Evolutionary conservation across 805 yeast genomes (phyloP).

Genomic region (Ogataea trehaloabstinens): DNA sequence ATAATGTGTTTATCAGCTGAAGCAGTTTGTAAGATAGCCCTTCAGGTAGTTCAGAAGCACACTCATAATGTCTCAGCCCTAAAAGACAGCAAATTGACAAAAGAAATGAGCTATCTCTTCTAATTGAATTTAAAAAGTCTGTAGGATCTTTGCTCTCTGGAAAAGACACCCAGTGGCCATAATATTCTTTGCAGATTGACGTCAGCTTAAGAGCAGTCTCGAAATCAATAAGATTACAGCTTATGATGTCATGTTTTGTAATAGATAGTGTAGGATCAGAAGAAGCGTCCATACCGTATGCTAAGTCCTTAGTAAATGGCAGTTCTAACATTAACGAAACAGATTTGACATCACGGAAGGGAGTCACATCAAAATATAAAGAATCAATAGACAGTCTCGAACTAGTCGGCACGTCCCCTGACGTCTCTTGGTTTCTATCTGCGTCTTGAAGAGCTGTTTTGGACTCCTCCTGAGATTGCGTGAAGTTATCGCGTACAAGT

Average conservation of each 20-base stretch:
- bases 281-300: constrained; percentile 16
- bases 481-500: neutral
- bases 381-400: constrained; percentile 6
- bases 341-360: constrained; percentile 23
- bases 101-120: constrained; percentile 53
- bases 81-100: constrained; percentile 61
- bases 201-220: constrained; percentile 46
- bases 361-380: constrained; percentile 21
- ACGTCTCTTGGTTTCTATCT: too few relatives aligned
- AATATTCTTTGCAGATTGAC: constrained; percentile 51
- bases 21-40: constrained; percentile 38
- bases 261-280: constrained; percentile 3
- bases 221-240: constrained; percentile 43
- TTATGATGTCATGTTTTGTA: constrained; percentile 19
- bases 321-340: constrained; percentile 18
- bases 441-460: neutral
- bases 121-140: constrained; percentile 44
- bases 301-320: constrained; percentile 28
- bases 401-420: neutral
- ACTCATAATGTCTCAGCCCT: constrained; percentile 45
- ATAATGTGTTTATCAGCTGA: constrained; percentile 44
- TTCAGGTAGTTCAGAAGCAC: constrained; percentile 16
- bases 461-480: neutral
- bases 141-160: constrained; percentile 46
- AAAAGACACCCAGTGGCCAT: constrained; percentile 69